Conservation (phyloP, 352 stramenopile genomes). For the Phytophthora vignae region DNA sequence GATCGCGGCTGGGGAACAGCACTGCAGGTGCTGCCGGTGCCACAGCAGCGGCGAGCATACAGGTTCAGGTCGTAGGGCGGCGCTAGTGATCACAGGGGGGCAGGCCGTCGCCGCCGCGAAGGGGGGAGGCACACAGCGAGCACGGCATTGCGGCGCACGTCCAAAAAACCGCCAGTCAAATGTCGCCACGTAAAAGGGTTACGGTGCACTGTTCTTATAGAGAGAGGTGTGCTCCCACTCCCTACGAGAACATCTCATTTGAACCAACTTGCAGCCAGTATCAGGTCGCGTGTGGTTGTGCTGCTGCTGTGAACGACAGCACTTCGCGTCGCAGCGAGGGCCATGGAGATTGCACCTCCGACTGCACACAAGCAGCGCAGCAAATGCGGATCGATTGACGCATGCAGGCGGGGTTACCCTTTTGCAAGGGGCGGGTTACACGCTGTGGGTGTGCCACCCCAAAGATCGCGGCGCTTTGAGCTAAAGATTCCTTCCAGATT, state of each 20-base stretch:
- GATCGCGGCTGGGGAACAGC: background rate
- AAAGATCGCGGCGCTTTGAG: conserved; percentile 26
- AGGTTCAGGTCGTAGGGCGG: conserved; percentile 11
- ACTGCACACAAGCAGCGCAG: too few species aligned
- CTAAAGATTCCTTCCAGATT: conserved; percentile 22
- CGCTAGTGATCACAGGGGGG: background rate
- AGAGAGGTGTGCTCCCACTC: conserved; percentile 22
- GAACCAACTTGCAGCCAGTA: background rate
- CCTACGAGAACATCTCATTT: conserved; percentile 11
- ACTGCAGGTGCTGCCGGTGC: background rate
- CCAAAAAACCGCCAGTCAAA: conserved; percentile 45
- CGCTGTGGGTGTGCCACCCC: conserved; percentile 4
- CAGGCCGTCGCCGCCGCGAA: background rate
- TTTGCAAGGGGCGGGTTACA: background rate
- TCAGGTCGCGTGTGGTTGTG: conserved; percentile 5
- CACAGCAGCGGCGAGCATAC: background rate
- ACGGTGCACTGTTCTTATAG: conserved; percentile 33
- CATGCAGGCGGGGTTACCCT: background rate
- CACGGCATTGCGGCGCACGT: conserved; percentile 4
- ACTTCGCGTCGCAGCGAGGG: background rate
- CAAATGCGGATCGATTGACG: too few species aligned
- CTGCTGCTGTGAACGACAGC: conserved; percentile 6
- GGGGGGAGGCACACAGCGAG: background rate
- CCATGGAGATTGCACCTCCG: too few species aligned
- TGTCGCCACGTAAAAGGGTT: conserved; percentile 47